Conservation (phyloP, 106 monocot species). For the Apostasia ramifera region DNA sequence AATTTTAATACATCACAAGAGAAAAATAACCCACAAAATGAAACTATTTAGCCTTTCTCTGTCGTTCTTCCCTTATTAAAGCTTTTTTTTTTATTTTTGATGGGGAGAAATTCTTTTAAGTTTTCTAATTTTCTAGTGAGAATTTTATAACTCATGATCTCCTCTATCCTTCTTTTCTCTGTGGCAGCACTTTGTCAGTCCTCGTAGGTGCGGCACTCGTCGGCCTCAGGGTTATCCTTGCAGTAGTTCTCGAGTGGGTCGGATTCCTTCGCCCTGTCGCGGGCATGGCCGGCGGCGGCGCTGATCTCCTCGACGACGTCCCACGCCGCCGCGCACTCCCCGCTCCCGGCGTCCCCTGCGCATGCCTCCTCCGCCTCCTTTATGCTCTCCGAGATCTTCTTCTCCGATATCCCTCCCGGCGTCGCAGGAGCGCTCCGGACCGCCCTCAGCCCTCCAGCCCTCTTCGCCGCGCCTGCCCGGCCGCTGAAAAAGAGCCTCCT, state of each 20-base stretch:
- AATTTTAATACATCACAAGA: no score
- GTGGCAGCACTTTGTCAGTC: slow-evolving; percentile 17
- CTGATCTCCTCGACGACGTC: slow-evolving; percentile 98
- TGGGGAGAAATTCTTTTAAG: no score
- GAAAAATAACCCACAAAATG: no score
- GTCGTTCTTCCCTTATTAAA: no score
- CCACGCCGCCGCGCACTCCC: slow-evolving; percentile 97
- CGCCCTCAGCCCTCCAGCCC: neutral
- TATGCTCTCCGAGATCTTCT: slow-evolving; percentile 68
- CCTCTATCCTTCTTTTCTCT: no score
- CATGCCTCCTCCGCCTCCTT: slow-evolving; percentile 71
- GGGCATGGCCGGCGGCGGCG: slow-evolving; percentile 85
- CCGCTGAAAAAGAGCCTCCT: no score
- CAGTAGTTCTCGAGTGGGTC: slow-evolving; percentile 91
- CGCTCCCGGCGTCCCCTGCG: slow-evolving; percentile 39
- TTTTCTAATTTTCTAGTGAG: no score
- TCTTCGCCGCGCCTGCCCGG: neutral
- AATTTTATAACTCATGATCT: no score
- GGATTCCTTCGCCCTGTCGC: slow-evolving; percentile 63
- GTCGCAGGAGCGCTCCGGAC: slow-evolving; percentile 38
- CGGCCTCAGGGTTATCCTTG: slow-evolving; percentile 90
- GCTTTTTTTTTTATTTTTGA: no score
- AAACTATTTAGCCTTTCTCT: no score
- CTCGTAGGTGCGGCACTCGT: slow-evolving; percentile 97
- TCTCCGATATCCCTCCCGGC: slow-evolving; percentile 56